phyloP scores from a whole-genome alignment of 208 protist species.

The Trypanosoma vivax region DNA sequence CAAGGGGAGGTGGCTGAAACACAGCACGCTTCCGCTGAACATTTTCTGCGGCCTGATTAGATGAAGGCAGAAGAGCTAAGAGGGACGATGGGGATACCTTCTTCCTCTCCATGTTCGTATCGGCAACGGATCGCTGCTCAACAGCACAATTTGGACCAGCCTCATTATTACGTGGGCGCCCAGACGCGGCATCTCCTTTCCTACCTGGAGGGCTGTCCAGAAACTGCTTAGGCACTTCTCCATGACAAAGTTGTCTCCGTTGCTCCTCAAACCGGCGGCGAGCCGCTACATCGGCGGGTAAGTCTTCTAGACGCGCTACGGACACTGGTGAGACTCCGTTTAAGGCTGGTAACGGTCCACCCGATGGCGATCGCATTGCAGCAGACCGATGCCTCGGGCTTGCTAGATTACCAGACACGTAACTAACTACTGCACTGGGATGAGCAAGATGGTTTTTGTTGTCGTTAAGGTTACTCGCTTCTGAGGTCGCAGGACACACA shows the following conservation, averaged over 20 bases:
- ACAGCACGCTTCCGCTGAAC: too few relatives aligned
- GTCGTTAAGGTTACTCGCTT: background rate
- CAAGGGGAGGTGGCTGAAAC: too few relatives aligned
- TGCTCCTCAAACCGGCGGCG: constrained; percentile 10
- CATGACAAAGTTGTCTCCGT: background rate
- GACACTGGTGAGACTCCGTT: background rate
- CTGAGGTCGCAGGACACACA: background rate
- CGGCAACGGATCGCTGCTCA: too few relatives aligned
- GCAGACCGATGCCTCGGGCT: background rate
- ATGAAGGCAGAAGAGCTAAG: too few relatives aligned
- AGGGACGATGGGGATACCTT: too few relatives aligned
- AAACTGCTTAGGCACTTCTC: background rate
- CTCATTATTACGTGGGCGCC: too few relatives aligned
- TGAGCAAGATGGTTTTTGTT: constrained; percentile 1
- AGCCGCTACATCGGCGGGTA: constrained; percentile 6
- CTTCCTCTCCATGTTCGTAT: too few relatives aligned
- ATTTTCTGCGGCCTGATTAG: too few relatives aligned
- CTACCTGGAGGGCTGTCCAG: background rate
- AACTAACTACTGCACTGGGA: constrained; percentile 8
- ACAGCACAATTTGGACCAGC: too few relatives aligned
- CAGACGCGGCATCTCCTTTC: background rate
- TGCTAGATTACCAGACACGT: constrained; percentile 2
- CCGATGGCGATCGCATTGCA: background rate
- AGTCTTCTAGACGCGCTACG: constrained; percentile 5
- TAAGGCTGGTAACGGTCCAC: background rate